phyloP scores from a whole-genome alignment of 768 basidiomycete species.

The Xanthoconium purpureum region DNA sequence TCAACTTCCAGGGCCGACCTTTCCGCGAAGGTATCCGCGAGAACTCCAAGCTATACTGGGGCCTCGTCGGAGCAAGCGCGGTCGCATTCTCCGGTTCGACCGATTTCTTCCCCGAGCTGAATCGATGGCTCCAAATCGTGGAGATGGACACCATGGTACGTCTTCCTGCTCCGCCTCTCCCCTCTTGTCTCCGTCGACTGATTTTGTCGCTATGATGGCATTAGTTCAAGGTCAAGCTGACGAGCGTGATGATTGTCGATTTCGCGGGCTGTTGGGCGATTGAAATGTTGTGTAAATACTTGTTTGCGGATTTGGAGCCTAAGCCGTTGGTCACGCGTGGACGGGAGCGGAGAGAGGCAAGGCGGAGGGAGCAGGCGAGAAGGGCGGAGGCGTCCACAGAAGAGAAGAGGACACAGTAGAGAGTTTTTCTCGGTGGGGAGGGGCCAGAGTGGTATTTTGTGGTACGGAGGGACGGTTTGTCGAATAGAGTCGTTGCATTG shows the following conservation, averaged over 20 bases:
- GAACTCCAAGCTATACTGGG: constrained; percentile 91
- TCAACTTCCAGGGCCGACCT: constrained; percentile 98
- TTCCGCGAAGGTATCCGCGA: constrained; percentile 98
- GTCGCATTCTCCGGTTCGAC: constrained; percentile 94
- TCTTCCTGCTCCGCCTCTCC: constrained; percentile 20
- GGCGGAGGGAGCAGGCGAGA: constrained; percentile 44
- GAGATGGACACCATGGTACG: constrained; percentile 78
- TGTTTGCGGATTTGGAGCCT: constrained; percentile 88
- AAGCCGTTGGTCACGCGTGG: constrained; percentile 82
- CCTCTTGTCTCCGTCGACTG: background rate
- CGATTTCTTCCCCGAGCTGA: constrained; percentile 93
- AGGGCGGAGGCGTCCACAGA: constrained; percentile 13
- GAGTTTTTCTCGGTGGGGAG: too few species aligned
- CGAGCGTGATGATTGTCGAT: constrained; percentile 79
- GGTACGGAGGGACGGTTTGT: background rate
- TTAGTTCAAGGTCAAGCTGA: constrained; percentile 83
- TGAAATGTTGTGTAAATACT: constrained; percentile 75
- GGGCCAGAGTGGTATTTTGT: background rate
- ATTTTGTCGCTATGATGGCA: background rate
- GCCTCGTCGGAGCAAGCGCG: constrained; percentile 80
- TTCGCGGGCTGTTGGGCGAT: constrained; percentile 86
- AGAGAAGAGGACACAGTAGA: constrained; percentile 38
- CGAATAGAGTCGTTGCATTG: background rate
- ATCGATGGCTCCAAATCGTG: constrained; percentile 95
- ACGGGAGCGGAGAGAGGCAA: constrained; percentile 69